Base-by-base conservation (phyloP, 352 stramenopile species). In the Pythium grandisporangium region DNA sequence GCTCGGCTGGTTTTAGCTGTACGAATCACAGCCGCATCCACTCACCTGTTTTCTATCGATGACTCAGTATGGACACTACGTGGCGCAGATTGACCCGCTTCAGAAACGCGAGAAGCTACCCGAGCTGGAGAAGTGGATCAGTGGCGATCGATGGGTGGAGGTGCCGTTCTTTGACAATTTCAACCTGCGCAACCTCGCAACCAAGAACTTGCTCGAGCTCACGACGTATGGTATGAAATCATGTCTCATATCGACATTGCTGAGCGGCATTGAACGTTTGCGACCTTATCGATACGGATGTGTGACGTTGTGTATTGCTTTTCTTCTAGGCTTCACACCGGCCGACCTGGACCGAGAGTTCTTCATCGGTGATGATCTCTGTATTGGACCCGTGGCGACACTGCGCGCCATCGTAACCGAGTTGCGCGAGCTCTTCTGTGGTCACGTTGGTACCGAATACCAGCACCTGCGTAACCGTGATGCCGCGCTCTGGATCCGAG, bases 381-480 rank as follows among this genome's bases (percentile, higher is more conserved):
- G 72, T 16, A 92, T 91, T 54, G 80, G 80, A 0, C 80, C 80
- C 24, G 73, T 93, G 3, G 75, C 75, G 6, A 90, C 75, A 30
- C 59, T 93, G 6, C 60, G 71, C 42, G 58, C 84, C 70, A 96
- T 99, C 53, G 55, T 98, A 2, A 84, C 84, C 2, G 67, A 96
- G 50, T 65, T 99, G 19, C 70, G 87, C 25, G 84, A 96, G 51
- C 94, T 96, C 13, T 99, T 98, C 54, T 99, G 96, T 48, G 83
- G 90, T 19, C 96, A 85, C 30, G 86, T 99, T 43, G 96, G 90
- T 14, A 89, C 97, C 5, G 95, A 99, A 65, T 99, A 99, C 61
- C 97, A 98, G 71, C 97, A 99, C 58, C 92, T 99, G 51, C 79
- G 73, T 23, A 94, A 97, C 62, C 78, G 81, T 12, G 75, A 98